These are phyloP conservation scores for Closterium sp. DNA, from an alignment of 139 green algal species.

Conservation along the genomic window DNA sequence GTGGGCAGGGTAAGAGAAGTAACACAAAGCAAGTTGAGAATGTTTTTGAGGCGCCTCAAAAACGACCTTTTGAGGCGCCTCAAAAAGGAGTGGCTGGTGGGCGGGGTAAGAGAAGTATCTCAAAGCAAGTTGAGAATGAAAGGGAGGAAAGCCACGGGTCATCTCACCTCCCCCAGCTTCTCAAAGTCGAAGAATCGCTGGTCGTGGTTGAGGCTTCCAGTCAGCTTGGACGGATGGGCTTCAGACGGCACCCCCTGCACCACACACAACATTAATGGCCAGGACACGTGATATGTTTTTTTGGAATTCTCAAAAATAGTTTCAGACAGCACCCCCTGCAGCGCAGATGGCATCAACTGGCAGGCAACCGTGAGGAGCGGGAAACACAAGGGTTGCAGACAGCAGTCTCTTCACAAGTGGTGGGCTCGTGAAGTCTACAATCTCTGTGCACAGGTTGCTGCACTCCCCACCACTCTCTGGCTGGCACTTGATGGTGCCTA, in stretches of 20 bases:
- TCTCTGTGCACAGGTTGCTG: slow-evolving; percentile 98
- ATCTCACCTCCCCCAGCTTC: slow-evolving; percentile 42
- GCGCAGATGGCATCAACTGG: too few relatives aligned
- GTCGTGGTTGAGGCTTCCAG: slow-evolving; percentile 73
- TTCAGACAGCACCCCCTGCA: too few relatives aligned
- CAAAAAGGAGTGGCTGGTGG: too few relatives aligned
- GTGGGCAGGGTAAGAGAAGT: slow-evolving; percentile 71
- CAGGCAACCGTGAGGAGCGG: slow-evolving; percentile 54
- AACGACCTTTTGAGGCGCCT: too few relatives aligned
- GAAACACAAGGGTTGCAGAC: slow-evolving; percentile 99
- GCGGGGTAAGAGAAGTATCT: slow-evolving; percentile 84
- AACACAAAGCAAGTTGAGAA: slow-evolving; percentile 61
- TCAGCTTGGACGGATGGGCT: slow-evolving; percentile 67
- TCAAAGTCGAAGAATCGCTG: slow-evolving; percentile 64
- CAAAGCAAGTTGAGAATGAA: neutral
- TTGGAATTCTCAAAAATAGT: too few relatives aligned
- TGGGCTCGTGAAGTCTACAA: slow-evolving; percentile 91
- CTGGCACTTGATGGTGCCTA: slow-evolving; percentile 97
- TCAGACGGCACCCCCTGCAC: neutral
- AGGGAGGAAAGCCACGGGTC: too few relatives aligned
- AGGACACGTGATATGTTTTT: slow-evolving; percentile 20
- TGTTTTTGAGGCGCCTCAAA: too few relatives aligned
- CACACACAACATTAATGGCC: too few relatives aligned
- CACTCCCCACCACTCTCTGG: too few relatives aligned
- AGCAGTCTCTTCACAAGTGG: slow-evolving; percentile 94